Percentiles rank a stretch among this genome's conserved stretches.
Evolutionary conservation across 2,329 filamentous ascomycete species (phyloP).

Genomic region (Xylaria sp.): DNA sequence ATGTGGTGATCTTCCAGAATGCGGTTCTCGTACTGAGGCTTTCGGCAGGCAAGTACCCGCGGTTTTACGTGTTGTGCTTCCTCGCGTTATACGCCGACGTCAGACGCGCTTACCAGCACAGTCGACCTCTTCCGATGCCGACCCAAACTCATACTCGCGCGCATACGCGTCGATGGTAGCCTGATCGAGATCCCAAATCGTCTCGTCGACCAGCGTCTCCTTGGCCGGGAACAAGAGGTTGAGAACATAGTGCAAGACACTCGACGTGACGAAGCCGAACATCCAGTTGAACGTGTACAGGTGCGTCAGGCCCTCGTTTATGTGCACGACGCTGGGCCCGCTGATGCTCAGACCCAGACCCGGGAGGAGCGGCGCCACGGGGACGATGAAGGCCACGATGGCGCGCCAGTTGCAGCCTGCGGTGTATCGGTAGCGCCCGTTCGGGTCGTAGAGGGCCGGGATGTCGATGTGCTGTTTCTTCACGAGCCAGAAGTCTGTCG

Average conservation of each 20-base stretch:
- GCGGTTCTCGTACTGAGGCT: too few species aligned
- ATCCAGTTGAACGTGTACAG: constrained; percentile 64
- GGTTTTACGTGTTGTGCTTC: neutral
- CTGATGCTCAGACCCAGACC: constrained; percentile 46
- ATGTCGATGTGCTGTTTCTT: constrained; percentile 46
- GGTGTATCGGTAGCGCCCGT: constrained; percentile 41
- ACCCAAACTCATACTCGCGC: constrained; percentile 18
- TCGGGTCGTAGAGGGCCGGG: constrained; percentile 33
- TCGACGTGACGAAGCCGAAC: constrained; percentile 53
- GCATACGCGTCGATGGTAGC: constrained; percentile 23
- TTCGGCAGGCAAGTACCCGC: too few species aligned
- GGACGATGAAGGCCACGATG: constrained; percentile 50
- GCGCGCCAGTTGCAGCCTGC: constrained; percentile 56
- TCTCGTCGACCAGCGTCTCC: constrained; percentile 43
- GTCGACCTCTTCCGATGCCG: neutral
- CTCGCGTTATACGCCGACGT: neutral
- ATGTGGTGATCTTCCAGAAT: too few species aligned
- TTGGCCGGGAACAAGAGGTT: constrained; percentile 43
- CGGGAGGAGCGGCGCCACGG: constrained; percentile 52
- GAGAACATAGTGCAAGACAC: constrained; percentile 50
- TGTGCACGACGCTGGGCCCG: constrained; percentile 23
- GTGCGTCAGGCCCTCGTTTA: constrained; percentile 42
- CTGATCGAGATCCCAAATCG: constrained; percentile 35
- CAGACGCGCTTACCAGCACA: neutral
- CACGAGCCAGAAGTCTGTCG: constrained; percentile 56